Base-by-base conservation (phyloP, 2,329 filamentous ascomycete genomes). In the Ascochyta fabae region DNA sequence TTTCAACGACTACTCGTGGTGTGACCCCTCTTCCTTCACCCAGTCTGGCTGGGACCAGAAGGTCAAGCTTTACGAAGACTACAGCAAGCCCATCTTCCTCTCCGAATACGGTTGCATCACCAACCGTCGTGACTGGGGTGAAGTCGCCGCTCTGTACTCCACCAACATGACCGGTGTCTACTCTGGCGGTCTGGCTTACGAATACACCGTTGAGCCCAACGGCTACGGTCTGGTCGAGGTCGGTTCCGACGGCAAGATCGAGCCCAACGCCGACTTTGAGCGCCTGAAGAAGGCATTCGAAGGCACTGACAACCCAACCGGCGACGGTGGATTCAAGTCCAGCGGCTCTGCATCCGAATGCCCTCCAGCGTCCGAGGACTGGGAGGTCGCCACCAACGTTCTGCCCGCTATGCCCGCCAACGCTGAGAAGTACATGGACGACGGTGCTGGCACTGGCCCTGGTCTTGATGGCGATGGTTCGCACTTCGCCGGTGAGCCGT, bases 121-220 rank as follows among this genome's bases (percentile, higher is more conserved):
- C 75, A 92, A 91, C 82, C 85, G 82, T 55, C 92, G 94, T 66
- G 81, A 88, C 68, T 99, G 96, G 74, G 81, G 86, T 51, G 94
- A 97, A 80, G 79, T 97, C 46, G 78, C 78, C 35, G 82, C 93
- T 41, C 81, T 99, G 52, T 98, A 96, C 88, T 85, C 80, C 75
- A 78, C 77, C 15, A 76, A 96, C 57, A 98, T 98, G 94, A 92
- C 89, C 9, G 63, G 77, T 16, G 92, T 97, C 70, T 98, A 96
- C 85, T 97, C 93, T 35, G 94, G 95, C 70, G 95, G 95, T 75
- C 85, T 99, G 36, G 90, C 96, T 75, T 98, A 97, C 80, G 94
- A 98, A 79, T 99, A 96, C 82, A 88, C 90, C 12, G 80, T 89
- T 67, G 74, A 76, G 65, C 67, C 67, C 41, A 75, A 88, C 79